Evolutionary conservation across 2,329 filamentous ascomycete genomes (phyloP).

Genomic region (Colletotrichum eleusines): DNA sequence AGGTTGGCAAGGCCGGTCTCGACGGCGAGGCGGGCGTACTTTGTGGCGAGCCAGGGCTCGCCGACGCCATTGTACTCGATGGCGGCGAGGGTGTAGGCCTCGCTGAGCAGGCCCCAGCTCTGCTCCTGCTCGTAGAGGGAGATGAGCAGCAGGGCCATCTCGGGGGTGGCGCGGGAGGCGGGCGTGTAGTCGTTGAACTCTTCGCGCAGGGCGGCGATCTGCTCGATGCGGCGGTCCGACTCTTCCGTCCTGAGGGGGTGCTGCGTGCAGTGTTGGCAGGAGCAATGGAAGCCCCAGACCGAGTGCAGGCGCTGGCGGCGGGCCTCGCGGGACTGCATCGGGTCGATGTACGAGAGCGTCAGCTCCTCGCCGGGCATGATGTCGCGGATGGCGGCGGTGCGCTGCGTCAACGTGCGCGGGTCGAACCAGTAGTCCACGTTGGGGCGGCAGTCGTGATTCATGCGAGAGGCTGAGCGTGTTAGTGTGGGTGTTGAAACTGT

Average conservation of each 20-base stretch:
- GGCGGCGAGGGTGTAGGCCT: constrained; percentile 54
- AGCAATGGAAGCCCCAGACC: constrained; percentile 57
- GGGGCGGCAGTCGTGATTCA: constrained; percentile 61
- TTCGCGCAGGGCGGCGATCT: constrained; percentile 49
- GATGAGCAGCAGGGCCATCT: constrained; percentile 55
- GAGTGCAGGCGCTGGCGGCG: constrained; percentile 49
- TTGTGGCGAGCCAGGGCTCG: constrained; percentile 54
- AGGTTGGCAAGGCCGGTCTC: constrained; percentile 49
- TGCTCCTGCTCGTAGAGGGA: constrained; percentile 56
- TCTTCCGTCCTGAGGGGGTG: constrained; percentile 45
- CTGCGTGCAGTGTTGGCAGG: constrained; percentile 54
- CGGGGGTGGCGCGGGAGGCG: constrained; percentile 49
- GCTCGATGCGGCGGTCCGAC: constrained; percentile 54
- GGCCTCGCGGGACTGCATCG: constrained; percentile 47
- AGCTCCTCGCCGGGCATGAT: constrained; percentile 58
- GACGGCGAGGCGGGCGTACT: constrained; percentile 54
- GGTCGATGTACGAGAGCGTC: constrained; percentile 58
- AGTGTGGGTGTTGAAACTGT: constrained; percentile 1
- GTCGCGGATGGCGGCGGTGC: constrained; percentile 54
- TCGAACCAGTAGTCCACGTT: constrained; percentile 60
- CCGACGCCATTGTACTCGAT: constrained; percentile 55
- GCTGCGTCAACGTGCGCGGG: constrained; percentile 53
- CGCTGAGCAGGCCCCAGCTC: constrained; percentile 50
- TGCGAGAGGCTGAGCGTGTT: constrained; percentile 50
- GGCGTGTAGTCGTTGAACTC: constrained; percentile 51